These are phyloP conservation scores for Ceraceosorus guamensis DNA, from an alignment of 1,284 basidiomycete genomes.

Conservation along the genomic window DNA sequence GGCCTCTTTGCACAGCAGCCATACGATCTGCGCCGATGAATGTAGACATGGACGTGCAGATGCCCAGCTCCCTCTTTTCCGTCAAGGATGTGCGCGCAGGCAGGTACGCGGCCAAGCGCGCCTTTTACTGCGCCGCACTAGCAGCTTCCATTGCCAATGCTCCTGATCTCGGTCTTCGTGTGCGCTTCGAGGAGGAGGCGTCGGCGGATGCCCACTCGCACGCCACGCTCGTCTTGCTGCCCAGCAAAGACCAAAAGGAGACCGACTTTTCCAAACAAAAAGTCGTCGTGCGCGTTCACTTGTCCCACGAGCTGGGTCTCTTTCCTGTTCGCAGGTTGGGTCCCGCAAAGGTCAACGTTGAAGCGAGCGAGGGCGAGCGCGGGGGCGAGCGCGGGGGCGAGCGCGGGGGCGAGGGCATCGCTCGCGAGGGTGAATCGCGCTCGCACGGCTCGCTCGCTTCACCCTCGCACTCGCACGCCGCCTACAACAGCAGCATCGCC, in stretches of 20 bases:
- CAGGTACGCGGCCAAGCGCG: conserved; percentile 85
- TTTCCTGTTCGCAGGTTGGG: conserved; percentile 64
- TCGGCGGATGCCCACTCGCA: conserved; percentile 20
- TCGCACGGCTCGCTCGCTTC: conserved; percentile 50
- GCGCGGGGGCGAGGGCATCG: conserved; percentile 4
- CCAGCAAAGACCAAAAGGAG: conserved; percentile 54
- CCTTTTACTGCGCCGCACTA: conserved; percentile 78
- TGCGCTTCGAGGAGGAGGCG: conserved; percentile 14
- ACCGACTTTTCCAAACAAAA: conserved; percentile 65
- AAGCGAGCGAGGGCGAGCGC: background rate
- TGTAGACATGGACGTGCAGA: conserved; percentile 40
- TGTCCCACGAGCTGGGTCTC: conserved; percentile 60
- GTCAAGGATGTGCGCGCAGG: conserved; percentile 88
- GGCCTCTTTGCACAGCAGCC: conserved; percentile 38
- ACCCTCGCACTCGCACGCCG: no score
- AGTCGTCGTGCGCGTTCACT: conserved; percentile 62
- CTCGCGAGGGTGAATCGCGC: no score
- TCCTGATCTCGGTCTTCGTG: conserved; percentile 37
- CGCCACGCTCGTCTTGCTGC: conserved; percentile 56
- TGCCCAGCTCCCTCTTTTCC: conserved; percentile 67
- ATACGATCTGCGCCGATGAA: conserved; percentile 36
- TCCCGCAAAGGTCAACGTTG: conserved; percentile 51
- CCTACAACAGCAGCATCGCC: conserved; percentile 73
- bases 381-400: conserved; percentile 8
- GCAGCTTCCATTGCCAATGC: conserved; percentile 57